Conservation (phyloP, 345 rosid genomes). For the Hibiscus trionum region DNA sequence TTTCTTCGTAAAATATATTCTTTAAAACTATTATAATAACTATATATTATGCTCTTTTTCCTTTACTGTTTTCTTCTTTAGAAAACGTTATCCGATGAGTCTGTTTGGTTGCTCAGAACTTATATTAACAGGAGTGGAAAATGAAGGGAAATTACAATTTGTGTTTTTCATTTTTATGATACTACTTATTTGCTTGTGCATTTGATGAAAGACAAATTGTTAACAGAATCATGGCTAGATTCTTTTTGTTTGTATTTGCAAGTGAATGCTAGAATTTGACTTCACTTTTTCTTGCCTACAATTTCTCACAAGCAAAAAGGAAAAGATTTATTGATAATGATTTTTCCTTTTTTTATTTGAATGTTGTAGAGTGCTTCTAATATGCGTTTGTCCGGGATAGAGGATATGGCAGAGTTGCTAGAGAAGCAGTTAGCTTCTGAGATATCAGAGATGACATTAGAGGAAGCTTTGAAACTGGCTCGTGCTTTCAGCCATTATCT, state of each 20-base stretch:
- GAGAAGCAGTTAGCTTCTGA: constrained; percentile 79
- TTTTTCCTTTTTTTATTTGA: neutral
- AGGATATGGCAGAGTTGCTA: constrained; percentile 65
- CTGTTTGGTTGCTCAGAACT: neutral
- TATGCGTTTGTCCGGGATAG: constrained; percentile 83
- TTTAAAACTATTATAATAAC: neutral
- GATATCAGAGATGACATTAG: constrained; percentile 76
- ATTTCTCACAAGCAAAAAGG: neutral
- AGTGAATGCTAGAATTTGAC: neutral
- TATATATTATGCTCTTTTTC: neutral
- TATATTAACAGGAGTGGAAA: neutral
- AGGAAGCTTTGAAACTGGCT: constrained; percentile 79
- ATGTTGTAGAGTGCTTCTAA: constrained; percentile 70
- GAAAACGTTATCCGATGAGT: neutral
- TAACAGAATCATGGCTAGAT: neutral
- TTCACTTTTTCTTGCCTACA: neutral
- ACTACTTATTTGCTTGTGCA: neutral
- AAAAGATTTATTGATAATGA: neutral
- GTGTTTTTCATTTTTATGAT: neutral
- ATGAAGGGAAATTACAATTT: neutral
- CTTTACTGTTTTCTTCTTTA: neutral
- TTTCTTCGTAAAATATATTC: neutral
- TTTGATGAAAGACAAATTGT: neutral
- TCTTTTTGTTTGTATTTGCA: neutral
- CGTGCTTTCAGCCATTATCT: constrained; percentile 95